phyloP scores from a whole-genome alignment of 2,329 filamentous ascomycete species.

The Raffaelea arxii region DNA sequence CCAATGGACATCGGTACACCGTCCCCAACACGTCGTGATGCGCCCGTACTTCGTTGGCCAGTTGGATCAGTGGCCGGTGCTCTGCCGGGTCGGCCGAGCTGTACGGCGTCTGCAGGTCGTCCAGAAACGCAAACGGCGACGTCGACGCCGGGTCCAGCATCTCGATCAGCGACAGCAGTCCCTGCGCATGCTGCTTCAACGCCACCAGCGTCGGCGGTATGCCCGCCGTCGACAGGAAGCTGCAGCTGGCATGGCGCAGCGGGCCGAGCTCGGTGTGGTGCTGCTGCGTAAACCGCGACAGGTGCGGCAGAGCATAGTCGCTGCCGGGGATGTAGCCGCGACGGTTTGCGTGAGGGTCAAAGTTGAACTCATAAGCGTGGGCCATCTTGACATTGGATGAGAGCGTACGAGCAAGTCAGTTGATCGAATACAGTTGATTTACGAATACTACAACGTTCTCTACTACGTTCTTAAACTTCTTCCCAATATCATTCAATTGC shows the following conservation, averaged over 20 bases:
- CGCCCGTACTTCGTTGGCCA: constrained; percentile 34
- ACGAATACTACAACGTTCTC: background rate
- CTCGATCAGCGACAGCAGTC: constrained; percentile 43
- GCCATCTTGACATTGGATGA: constrained; percentile 8
- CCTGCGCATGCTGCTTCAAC: constrained; percentile 51
- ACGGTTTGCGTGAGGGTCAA: constrained; percentile 9
- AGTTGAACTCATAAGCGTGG: constrained; percentile 11
- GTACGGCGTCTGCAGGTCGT: constrained; percentile 39
- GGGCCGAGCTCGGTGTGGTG: constrained; percentile 20
- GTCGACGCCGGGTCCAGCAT: constrained; percentile 24
- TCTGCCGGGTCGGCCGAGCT: constrained; percentile 36
- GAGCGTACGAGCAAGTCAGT: background rate
- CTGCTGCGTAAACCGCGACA: constrained; percentile 26
- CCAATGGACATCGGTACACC: constrained; percentile 36
- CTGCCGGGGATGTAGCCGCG: constrained; percentile 22
- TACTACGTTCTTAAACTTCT: too few species aligned
- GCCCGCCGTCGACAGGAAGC: constrained; percentile 44
- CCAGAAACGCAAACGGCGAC: constrained; percentile 49
- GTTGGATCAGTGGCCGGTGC: constrained; percentile 33
- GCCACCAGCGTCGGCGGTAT: constrained; percentile 43
- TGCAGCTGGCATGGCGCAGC: constrained; percentile 44
- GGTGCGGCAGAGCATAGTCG: constrained; percentile 31
- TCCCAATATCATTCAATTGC: background rate
- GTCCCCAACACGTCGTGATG: constrained; percentile 32
- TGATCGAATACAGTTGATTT: background rate